Percentiles rank a stretch among this genome's conserved stretches.
These are phyloP conservation scores for Pelargonium fulgidum DNA, from an alignment of 441 rosid species.

Conservation along the genomic window DNA sequence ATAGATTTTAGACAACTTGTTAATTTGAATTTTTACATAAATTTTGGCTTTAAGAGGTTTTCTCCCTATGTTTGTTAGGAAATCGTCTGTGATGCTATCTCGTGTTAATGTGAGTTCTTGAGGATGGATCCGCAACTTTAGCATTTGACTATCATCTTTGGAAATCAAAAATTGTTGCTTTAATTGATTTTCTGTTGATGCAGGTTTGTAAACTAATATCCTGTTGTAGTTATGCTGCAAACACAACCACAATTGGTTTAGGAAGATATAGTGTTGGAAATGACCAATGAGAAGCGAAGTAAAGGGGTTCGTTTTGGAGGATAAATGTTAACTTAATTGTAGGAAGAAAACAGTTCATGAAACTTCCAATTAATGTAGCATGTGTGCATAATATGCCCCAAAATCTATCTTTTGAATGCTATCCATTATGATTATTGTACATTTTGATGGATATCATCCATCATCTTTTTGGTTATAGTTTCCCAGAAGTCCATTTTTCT, in stretches of 20 bases:
- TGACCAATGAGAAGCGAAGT: background rate
- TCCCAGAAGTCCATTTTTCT: too few species aligned
- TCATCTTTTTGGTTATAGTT: too few species aligned
- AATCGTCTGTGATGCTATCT: too few species aligned
- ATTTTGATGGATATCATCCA: too few species aligned
- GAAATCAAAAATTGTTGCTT: too few species aligned
- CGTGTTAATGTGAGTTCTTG: too few species aligned
- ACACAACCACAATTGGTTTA: background rate
- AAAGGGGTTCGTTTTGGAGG: background rate
- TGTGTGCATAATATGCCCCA: background rate
- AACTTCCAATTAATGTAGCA: background rate
- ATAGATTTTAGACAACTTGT: background rate
- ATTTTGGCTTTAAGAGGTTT: too few species aligned
- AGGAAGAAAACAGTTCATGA: background rate
- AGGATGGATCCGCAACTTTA: background rate
- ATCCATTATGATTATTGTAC: background rate
- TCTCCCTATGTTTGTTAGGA: too few species aligned
- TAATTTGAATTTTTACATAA: too few species aligned
- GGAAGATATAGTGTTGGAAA: background rate
- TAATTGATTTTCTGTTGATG: background rate
- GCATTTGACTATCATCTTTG: slow-evolving; percentile 1
- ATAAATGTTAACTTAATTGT: background rate
- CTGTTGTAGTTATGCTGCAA: background rate
- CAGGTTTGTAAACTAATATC: background rate
- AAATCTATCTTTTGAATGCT: background rate